These are phyloP conservation scores for Hypoxylon rickii DNA, from an alignment of 495 filamentous ascomycete genomes.

Conservation along the genomic window DNA sequence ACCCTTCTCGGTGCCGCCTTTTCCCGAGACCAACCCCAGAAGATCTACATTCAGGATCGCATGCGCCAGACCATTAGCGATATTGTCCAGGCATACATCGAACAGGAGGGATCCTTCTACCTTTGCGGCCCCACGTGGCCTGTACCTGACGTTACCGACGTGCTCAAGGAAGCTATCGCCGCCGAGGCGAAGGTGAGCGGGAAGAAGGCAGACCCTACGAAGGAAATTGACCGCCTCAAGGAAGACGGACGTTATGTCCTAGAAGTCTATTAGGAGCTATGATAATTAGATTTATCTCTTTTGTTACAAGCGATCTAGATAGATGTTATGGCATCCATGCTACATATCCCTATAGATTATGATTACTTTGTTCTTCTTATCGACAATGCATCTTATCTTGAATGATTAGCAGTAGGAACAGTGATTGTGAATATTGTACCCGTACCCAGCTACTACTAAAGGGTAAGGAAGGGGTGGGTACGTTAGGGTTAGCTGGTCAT, in stretches of 20 bases:
- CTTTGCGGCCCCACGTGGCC: slow-evolving; percentile 98
- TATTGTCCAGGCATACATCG: slow-evolving; percentile 86
- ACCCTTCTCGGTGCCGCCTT: slow-evolving; percentile 93
- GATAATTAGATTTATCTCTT: slow-evolving; percentile 12
- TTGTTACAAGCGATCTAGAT: slow-evolving; percentile 9
- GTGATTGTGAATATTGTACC: no score
- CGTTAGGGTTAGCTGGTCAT: no score
- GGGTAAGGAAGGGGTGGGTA: no score
- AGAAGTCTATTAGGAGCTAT: slow-evolving; percentile 77
- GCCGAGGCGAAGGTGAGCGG: slow-evolving; percentile 68
- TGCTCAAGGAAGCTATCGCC: slow-evolving; percentile 89
- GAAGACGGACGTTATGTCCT: slow-evolving; percentile 92
- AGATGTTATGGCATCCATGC: not conserved
- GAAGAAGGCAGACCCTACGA: slow-evolving; percentile 82
- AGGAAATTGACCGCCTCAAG: slow-evolving; percentile 96
- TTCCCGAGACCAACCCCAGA: slow-evolving; percentile 94
- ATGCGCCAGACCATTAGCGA: slow-evolving; percentile 89
- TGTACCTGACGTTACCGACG: slow-evolving; percentile 95
- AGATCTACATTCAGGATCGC: slow-evolving; percentile 99
- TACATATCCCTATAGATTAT: slow-evolving; percentile 10
- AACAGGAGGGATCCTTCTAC: slow-evolving; percentile 90
- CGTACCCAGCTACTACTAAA: no score
- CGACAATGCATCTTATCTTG: no score
- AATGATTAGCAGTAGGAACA: no score
- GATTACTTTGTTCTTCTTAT: not conserved